These are phyloP conservation scores for Solanum pimpinellifolium DNA, from an alignment of 257 asterid species.

Conservation along the genomic window DNA sequence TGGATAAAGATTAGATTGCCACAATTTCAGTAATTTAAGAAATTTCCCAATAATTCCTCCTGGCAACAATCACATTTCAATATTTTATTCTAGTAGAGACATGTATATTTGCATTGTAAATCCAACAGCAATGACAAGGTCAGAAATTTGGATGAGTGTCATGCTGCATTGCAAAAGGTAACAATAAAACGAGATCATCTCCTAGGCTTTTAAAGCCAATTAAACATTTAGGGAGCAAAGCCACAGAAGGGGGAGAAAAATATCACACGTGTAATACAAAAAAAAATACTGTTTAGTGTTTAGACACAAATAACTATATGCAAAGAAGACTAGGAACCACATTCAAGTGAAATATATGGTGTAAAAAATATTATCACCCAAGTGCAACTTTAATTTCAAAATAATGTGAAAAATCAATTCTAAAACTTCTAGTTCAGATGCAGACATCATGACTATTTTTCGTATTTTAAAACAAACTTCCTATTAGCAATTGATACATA, in stretches of 20 bases:
- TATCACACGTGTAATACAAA: background rate
- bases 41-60: background rate
- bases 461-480: background rate
- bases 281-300: background rate
- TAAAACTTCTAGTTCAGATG: background rate
- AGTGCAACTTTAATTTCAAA: background rate
- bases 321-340: background rate
- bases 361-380: background rate
- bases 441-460: background rate
- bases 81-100: background rate
- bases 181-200: background rate
- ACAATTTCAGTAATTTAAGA: background rate
- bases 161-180: background rate
- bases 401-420: background rate
- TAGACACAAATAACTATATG: background rate
- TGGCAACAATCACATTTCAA: background rate
- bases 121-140: background rate
- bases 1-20: background rate
- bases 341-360: background rate
- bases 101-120: background rate
- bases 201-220: background rate
- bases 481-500: background rate
- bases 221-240: background rate
- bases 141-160: background rate
- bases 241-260: background rate